Base-by-base conservation (phyloP, 306 rosid species). In the Morella rubra region DNA sequence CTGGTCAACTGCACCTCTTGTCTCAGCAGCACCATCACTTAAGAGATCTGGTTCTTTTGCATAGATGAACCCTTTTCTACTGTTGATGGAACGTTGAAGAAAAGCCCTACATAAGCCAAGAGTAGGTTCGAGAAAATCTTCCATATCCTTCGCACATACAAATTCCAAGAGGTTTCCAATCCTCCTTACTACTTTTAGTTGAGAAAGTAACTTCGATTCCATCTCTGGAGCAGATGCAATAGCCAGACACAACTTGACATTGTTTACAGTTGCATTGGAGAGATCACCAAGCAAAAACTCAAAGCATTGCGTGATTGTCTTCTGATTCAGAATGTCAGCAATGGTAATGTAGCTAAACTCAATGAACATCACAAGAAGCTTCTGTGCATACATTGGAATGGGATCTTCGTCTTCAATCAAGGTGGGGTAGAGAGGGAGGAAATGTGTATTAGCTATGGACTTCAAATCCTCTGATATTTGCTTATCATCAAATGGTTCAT, bases 351-450 rank as follows among this genome's bases (percentile, higher is more conserved):
- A 87, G 71, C 71, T 74, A 68, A 85, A 89, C 74, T 92, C 99
- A 55, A 95, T 85, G 61, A 92, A 87, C 97, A 95, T 95, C 85
- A 95, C 97, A n/a, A 95, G 97, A 89, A 95, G 99, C 85, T 92
- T 95, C 78, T 90, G 97, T 13, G 97, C 97, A 50, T 84, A 95
- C 84, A 95, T 86, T 45, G 99, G 99, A 77, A 95, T 92, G 56
- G 97, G 97, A 76, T 95, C 97, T 86, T 92, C 97, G 59, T 95
- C 99, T 81, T 92, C 93, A 44, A 95, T 88, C 82, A 95, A 81
- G 85, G 89, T 84, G 5, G 97, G 99, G 87, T 92, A 95, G 68
- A 95, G 96, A 78, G 99, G 97, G 62, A 95, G 99, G 76, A 95
- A 95, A 73, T 76, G 84, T 49, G 87, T 78, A 67, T 91, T 91